A percentile compares a stretch with the other conserved stretches of the same genome.
Conservation (phyloP, 2,329 filamentous ascomycete species). For the Teratosphaeria zuluensis region DNA sequence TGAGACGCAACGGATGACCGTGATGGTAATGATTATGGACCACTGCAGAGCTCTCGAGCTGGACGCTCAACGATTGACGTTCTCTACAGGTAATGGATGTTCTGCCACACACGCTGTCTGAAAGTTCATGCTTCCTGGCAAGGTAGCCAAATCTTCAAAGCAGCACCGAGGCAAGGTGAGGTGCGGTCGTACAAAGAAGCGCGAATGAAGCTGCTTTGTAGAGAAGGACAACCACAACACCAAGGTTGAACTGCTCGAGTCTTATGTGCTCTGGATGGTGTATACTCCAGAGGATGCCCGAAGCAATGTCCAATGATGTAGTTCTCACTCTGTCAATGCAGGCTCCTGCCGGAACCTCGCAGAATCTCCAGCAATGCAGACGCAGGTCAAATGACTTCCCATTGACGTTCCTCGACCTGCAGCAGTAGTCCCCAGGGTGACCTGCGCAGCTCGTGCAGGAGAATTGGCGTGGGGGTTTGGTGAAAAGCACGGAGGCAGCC, state of each 20-base stretch:
- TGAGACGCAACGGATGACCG: constrained; percentile 2
- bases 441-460: not conserved
- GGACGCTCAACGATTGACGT: constrained; percentile 18
- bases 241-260: not conserved
- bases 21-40: not conserved
- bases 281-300: not conserved
- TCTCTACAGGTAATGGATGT: constrained; percentile 20
- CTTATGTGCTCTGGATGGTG: not conserved
- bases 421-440: not conserved
- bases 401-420: not conserved
- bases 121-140: constrained; percentile 28
- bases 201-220: not conserved
- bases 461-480: constrained; percentile 2
- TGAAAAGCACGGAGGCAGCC: constrained; percentile 6
- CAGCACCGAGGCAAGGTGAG: not conserved
- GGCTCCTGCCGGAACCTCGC: not conserved
- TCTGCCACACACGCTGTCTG: constrained; percentile 14
- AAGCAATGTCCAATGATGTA: constrained; percentile 1
- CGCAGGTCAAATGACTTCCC: not conserved
- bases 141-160: not conserved
- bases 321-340: not conserved
- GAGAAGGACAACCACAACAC: not conserved
- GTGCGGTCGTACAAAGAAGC: not conserved
- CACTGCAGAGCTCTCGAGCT: not conserved
- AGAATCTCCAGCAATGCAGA: not conserved